Conservation (phyloP, 2,329 filamentous ascomycete species). For the Xylariaceae sp. region DNA sequence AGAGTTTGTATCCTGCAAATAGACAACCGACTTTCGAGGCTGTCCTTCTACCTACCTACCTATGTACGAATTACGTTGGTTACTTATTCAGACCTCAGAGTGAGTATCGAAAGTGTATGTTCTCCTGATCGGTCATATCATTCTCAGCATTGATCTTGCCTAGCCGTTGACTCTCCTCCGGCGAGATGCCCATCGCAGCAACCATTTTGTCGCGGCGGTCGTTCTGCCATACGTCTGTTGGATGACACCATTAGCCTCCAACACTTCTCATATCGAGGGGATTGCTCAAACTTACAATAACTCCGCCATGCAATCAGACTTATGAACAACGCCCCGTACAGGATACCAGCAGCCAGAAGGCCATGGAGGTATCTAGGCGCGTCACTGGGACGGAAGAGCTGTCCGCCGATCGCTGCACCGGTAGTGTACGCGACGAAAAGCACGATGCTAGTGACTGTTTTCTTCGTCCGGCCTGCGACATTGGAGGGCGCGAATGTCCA, state of each 20-base stretch:
- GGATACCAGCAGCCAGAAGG: slow-evolving; percentile 24
- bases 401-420: slow-evolving; percentile 20
- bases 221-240: slow-evolving; percentile 30
- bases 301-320: slow-evolving; percentile 26
- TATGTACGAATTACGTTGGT: too few species aligned
- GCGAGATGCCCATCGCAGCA: slow-evolving; percentile 23
- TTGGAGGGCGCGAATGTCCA: slow-evolving; percentile 34
- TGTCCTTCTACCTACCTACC: too few species aligned
- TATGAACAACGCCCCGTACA: slow-evolving; percentile 27
- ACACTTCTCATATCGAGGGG: neutral
- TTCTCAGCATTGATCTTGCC: slow-evolving; percentile 28
- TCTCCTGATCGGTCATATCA: slow-evolving; percentile 23
- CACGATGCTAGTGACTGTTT: slow-evolving; percentile 17
- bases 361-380: slow-evolving; percentile 20
- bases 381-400: slow-evolving; percentile 23
- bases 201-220: slow-evolving; percentile 22
- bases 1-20: too few species aligned
- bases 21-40: too few species aligned
- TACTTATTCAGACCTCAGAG: too few species aligned
- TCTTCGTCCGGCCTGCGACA: slow-evolving; percentile 23
- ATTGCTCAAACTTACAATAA: slow-evolving; percentile 19
- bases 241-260: neutral
- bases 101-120: slow-evolving; percentile 18
- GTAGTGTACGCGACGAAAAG: slow-evolving; percentile 20
- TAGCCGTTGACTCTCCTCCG: slow-evolving; percentile 24